Percentiles rank a stretch among this genome's conserved stretches.
These are phyloP conservation scores for Pulveroboletus sp. DNA, from an alignment of 768 basidiomycete genomes.

Conservation along the genomic window DNA sequence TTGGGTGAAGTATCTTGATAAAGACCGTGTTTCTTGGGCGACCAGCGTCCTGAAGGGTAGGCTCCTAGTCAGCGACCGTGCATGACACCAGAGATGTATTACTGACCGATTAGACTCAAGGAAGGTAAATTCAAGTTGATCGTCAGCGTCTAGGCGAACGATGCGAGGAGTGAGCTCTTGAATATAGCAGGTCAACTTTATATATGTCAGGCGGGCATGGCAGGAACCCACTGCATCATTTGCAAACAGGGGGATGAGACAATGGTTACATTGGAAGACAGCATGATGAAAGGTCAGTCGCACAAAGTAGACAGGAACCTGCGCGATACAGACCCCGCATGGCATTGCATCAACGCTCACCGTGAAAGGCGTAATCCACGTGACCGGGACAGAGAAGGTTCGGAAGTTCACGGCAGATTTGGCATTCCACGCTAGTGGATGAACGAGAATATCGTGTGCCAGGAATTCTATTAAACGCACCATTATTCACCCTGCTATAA, in stretches of 20 bases:
- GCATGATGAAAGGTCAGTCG: slow-evolving; percentile 17
- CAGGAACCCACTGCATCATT: background rate
- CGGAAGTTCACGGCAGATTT: slow-evolving; percentile 16
- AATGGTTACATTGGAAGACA: slow-evolving; percentile 14
- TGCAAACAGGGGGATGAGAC: slow-evolving; percentile 6
- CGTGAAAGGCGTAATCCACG: slow-evolving; percentile 11
- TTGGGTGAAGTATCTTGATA: background rate
- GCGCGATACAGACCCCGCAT: background rate
- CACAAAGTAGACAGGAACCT: slow-evolving; percentile 18
- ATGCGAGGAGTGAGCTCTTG: slow-evolving; percentile 1
- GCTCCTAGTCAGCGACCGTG: background rate
- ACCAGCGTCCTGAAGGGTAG: background rate
- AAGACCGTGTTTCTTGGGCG: background rate
- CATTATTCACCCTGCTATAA: background rate
- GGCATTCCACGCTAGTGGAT: slow-evolving; percentile 1
- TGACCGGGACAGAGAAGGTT: slow-evolving; percentile 25
- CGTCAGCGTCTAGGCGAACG: slow-evolving; percentile 12
- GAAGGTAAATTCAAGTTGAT: slow-evolving; percentile 2
- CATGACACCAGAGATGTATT: background rate
- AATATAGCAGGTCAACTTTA: slow-evolving; percentile 1
- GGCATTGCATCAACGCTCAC: background rate
- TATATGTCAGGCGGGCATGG: slow-evolving; percentile 11
- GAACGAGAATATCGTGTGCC: background rate
- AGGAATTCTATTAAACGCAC: background rate
- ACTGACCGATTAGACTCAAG: slow-evolving; percentile 9